phyloP scores from a whole-genome alignment of 1,139 yeast genomes.

The Meyerozyma elateridarum region DNA sequence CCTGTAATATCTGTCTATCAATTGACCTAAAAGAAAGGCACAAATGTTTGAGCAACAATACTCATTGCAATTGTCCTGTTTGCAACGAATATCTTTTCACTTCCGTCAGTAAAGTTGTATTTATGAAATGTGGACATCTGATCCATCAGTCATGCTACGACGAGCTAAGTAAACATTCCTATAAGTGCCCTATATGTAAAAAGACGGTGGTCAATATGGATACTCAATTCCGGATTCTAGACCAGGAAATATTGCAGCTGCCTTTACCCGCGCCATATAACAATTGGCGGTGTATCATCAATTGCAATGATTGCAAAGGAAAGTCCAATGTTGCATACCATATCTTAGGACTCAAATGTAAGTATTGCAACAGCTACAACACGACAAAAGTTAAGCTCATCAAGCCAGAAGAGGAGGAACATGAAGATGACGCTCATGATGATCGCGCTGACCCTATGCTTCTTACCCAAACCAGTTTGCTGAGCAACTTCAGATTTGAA shows the following conservation, averaged over 20 bases:
- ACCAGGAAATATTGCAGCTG: slow-evolving; percentile 72
- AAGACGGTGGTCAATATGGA: slow-evolving; percentile 83
- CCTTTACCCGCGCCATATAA: slow-evolving; percentile 78
- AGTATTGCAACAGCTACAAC: slow-evolving; percentile 80
- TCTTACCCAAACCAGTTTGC: slow-evolving; percentile 32
- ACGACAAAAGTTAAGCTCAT: slow-evolving; percentile 67
- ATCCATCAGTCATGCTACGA: slow-evolving; percentile 83
- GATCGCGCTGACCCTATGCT: slow-evolving; percentile 22
- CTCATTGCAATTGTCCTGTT: slow-evolving; percentile 89
- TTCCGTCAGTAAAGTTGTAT: slow-evolving; percentile 78
- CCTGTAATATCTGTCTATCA: slow-evolving; percentile 86
- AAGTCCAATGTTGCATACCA: slow-evolving; percentile 75
- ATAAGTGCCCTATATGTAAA: slow-evolving; percentile 88
- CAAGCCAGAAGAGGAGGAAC: slow-evolving; percentile 48
- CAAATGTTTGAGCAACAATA: slow-evolving; percentile 78
- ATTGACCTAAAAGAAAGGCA: slow-evolving; percentile 75
- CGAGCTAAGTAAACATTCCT: slow-evolving; percentile 72
- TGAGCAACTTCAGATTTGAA: slow-evolving; percentile 36
- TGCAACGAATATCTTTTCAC: slow-evolving; percentile 90
- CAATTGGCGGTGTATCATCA: slow-evolving; percentile 69
- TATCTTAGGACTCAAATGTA: slow-evolving; percentile 81
- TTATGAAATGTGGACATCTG: slow-evolving; percentile 93
- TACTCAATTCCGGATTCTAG: slow-evolving; percentile 79
- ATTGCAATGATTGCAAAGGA: slow-evolving; percentile 88
- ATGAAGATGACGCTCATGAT: slow-evolving; percentile 18